Evolutionary conservation across 345 rosid species (phyloP).

Genomic region (Citrus sp.): DNA sequence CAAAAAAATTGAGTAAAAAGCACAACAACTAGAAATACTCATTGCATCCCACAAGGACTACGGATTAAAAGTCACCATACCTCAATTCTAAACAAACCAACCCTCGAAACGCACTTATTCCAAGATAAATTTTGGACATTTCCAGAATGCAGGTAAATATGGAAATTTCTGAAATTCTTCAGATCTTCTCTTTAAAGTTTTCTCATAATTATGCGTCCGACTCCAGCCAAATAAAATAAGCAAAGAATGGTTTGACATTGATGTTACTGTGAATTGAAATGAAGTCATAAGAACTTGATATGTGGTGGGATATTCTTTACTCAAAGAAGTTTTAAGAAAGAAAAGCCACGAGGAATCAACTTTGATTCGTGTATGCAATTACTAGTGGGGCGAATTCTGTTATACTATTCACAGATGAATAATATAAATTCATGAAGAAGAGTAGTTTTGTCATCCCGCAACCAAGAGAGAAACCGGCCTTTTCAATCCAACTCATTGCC

Average conservation of each 20-base stretch:
- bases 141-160: too few species aligned
- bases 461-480: background rate
- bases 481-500: constrained; percentile 19
- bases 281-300: background rate
- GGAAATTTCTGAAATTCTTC: too few species aligned
- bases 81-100: too few species aligned
- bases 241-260: background rate
- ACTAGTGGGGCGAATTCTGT: background rate
- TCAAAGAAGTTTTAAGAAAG: background rate
- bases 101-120: too few species aligned
- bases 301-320: background rate
- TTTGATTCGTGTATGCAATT: background rate
- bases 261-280: background rate
- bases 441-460: background rate
- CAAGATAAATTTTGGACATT: background rate
- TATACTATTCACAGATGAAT: background rate
- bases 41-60: too few species aligned
- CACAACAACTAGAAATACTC: background rate
- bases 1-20: background rate
- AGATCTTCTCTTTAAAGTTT: background rate
- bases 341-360: background rate
- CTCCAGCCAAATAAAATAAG: background rate
- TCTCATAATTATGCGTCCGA: background rate
- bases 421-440: background rate
- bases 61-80: background rate